Percentiles rank a stretch among this genome's conserved stretches.
These are phyloP conservation scores for Trichoderma arundinaceum DNA, from an alignment of 2,329 filamentous ascomycete species.

Conservation along the genomic window DNA sequence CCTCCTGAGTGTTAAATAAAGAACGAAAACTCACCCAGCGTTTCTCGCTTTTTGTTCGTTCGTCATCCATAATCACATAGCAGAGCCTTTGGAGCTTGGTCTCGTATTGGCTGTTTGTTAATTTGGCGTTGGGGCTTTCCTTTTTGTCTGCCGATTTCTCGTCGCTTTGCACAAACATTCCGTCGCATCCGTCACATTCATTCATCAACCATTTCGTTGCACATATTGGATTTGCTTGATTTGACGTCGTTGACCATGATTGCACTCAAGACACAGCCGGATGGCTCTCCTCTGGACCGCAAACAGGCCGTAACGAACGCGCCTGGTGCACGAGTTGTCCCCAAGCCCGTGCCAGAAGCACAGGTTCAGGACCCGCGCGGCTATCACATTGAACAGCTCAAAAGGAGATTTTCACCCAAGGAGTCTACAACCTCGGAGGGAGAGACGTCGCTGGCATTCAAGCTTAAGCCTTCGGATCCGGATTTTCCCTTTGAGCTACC, in stretches of 20 bases:
- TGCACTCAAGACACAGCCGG: constrained; percentile 42
- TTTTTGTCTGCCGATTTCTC: background rate
- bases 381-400: constrained; percentile 77
- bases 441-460: constrained; percentile 66
- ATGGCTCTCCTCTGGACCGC: constrained; percentile 42
- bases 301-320: constrained; percentile 56
- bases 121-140: constrained; percentile 20
- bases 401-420: constrained; percentile 65
- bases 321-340: constrained; percentile 57
- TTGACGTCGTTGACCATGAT: constrained; percentile 44
- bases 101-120: background rate
- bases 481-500: constrained; percentile 83
- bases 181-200: background rate
- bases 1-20: background rate
- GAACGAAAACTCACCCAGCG: background rate
- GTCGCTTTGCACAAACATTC: background rate
- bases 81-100: background rate
- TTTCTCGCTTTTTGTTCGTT: background rate
- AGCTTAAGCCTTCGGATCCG: constrained; percentile 74
- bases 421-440: constrained; percentile 53
- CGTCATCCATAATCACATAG: background rate
- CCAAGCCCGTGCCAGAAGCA: constrained; percentile 68
- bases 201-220: background rate
- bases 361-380: constrained; percentile 71
- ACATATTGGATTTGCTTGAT: background rate